phyloP scores from a whole-genome alignment of 1,139 yeast species.

The Zygosaccharomyces sapae region DNA sequence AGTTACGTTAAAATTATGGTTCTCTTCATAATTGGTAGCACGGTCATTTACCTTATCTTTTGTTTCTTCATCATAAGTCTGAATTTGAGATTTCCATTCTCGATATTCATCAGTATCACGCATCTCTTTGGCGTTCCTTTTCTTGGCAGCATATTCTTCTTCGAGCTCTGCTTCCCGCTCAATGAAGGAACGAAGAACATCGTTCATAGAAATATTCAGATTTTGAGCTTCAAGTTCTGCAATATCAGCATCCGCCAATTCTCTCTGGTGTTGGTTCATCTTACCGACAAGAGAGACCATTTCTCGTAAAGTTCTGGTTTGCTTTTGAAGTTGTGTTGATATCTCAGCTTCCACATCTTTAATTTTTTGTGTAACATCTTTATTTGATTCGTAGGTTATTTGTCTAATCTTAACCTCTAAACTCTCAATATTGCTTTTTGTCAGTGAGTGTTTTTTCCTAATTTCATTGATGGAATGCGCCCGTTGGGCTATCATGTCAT shows the following conservation, averaged over 20 bases:
- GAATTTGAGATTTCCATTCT: constrained; percentile 42
- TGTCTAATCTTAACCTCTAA: constrained; percentile 32
- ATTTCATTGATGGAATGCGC: constrained; percentile 20
- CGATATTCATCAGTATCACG: constrained; percentile 46
- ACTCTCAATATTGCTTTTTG: constrained; percentile 22
- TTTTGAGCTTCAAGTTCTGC: constrained; percentile 24
- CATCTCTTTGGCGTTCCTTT: constrained; percentile 42
- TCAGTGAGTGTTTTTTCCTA: constrained; percentile 21
- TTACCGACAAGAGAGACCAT: constrained; percentile 13
- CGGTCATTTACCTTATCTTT: constrained; percentile 42
- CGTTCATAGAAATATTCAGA: constrained; percentile 23
- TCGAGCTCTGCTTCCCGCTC: constrained; percentile 36
- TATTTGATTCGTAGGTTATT: constrained; percentile 24
- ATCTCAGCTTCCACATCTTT: constrained; percentile 34
- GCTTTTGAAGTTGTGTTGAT: constrained; percentile 12
- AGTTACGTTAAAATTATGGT: constrained; percentile 44
- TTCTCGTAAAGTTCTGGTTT: constrained; percentile 17
- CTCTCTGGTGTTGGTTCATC: constrained; percentile 19
- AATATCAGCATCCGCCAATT: constrained; percentile 16
- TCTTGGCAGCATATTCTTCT: constrained; percentile 42
- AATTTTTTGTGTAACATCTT: constrained; percentile 30
- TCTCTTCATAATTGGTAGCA: constrained; percentile 44
- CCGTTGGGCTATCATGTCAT: constrained; percentile 17
- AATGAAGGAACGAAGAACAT: constrained; percentile 23
- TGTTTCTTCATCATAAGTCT: constrained; percentile 43